Percentiles rank a stretch among this genome's conserved stretches.
These are phyloP conservation scores for Ilyonectria destructans DNA, from an alignment of 2,329 filamentous ascomycete species.

Conservation along the genomic window DNA sequence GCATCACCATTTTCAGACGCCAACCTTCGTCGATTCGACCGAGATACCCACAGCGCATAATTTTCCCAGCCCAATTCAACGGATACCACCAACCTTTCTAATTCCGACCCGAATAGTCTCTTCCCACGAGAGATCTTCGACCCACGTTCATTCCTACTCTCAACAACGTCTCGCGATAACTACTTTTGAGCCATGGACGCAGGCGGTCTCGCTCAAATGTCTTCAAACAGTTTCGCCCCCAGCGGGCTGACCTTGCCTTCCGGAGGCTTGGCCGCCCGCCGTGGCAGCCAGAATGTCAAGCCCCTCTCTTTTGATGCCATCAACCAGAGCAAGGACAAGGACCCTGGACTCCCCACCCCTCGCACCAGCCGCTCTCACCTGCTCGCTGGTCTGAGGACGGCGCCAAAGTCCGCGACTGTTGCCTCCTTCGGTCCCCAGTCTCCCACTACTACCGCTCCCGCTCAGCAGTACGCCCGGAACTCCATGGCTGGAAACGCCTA, in stretches of 20 bases:
- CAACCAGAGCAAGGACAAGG: constrained; percentile 79
- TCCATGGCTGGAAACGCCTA: constrained; percentile 63
- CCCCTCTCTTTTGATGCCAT: constrained; percentile 84
- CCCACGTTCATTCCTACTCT: constrained; percentile 42
- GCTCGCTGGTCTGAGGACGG: constrained; percentile 92
- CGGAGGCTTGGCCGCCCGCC: constrained; percentile 86
- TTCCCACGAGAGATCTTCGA: constrained; percentile 36
- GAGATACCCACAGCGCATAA: constrained; percentile 48
- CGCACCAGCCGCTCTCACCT: constrained; percentile 96
- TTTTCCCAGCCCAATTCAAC: constrained; percentile 41
- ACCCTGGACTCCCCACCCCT: constrained; percentile 82
- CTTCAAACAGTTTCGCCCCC: constrained; percentile 84
- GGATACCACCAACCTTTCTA: constrained; percentile 40
- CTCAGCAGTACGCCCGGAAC: constrained; percentile 62
- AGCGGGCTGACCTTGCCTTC: constrained; percentile 83
- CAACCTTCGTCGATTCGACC: constrained; percentile 41
- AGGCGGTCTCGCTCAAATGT: constrained; percentile 99
- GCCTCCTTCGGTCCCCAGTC: constrained; percentile 82
- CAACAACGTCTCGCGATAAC: constrained; percentile 33
- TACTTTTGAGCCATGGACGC: constrained; percentile 81
- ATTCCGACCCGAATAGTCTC: constrained; percentile 40
- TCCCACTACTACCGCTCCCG: constrained; percentile 59
- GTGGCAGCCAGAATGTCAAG: constrained; percentile 91
- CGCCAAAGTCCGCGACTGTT: constrained; percentile 87
- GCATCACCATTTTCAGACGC: constrained; percentile 38